Conservation (phyloP, 805 yeast genomes). For the Sugiyamaella valdiviana region DNA sequence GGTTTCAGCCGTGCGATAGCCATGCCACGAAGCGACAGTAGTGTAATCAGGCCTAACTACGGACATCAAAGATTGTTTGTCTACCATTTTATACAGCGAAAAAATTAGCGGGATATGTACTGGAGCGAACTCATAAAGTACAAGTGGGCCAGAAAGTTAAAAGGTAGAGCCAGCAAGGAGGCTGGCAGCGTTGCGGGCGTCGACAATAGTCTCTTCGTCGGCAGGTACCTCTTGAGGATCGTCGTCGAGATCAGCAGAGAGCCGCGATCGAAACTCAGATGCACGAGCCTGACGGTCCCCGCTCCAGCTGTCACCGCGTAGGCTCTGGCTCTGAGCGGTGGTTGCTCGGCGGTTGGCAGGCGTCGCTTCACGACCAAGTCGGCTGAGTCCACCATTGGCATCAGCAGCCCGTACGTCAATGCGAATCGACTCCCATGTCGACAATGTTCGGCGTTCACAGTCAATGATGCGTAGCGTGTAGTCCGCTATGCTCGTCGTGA, state of each 20-base stretch:
- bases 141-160: constrained; percentile 4
- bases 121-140: not conserved
- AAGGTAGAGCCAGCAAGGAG: constrained; percentile 73
- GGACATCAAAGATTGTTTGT: too few relatives aligned
- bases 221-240: constrained; percentile 24
- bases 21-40: not conserved
- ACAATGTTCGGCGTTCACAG: constrained; percentile 74
- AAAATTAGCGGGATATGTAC: too few relatives aligned
- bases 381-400: constrained; percentile 69
- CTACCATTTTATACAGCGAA: not conserved
- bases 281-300: constrained; percentile 40
- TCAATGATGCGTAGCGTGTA: constrained; percentile 70
- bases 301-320: constrained; percentile 53
- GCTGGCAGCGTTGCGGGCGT: constrained; percentile 79
- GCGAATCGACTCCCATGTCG: constrained; percentile 64
- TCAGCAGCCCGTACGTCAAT: constrained; percentile 70
- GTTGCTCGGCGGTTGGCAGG: constrained; percentile 30
- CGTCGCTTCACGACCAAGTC: constrained; percentile 69
- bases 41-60: not conserved
- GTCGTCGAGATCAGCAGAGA: constrained; percentile 7
- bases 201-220: constrained; percentile 42
- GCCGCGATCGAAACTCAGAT: constrained; percentile 3
- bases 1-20: not conserved
- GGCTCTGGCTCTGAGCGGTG: constrained; percentile 40
- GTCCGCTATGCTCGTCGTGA: constrained; percentile 49